A percentile compares a stretch with the other conserved stretches of the same genome.
Evolutionary conservation across 2,329 filamentous ascomycete genomes (phyloP).

Genomic region (Fusarium clavum): DNA sequence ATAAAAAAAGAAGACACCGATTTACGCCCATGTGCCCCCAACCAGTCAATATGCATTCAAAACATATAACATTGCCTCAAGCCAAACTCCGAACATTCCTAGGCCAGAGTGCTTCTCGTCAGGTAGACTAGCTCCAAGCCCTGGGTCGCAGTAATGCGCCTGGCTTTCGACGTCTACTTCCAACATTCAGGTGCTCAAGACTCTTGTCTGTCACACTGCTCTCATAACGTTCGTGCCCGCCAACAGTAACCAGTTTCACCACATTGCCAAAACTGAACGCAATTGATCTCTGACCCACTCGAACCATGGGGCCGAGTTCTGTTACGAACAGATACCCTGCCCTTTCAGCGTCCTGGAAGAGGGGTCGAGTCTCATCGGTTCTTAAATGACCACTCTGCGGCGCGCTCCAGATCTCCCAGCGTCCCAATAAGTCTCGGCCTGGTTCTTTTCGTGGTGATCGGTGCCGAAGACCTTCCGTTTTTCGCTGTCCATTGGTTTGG

Average conservation of each 20-base stretch:
- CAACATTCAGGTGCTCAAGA: constrained; percentile 51
- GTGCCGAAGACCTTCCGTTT: constrained; percentile 46
- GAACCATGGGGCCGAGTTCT: constrained; percentile 72
- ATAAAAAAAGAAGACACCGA: constrained; percentile 21
- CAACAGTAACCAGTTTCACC: constrained; percentile 76
- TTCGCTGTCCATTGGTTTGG: constrained; percentile 28
- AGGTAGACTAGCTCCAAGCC: constrained; percentile 38
- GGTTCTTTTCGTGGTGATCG: constrained; percentile 44
- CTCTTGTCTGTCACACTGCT: constrained; percentile 48
- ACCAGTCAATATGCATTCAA: constrained; percentile 14
- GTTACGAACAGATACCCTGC: constrained; percentile 72
- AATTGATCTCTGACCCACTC: constrained; percentile 72
- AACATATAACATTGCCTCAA: constrained; percentile 2
- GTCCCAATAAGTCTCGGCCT: constrained; percentile 47
- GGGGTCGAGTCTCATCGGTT: constrained; percentile 59
- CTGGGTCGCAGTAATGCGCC: constrained; percentile 39
- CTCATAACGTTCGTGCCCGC: constrained; percentile 71
- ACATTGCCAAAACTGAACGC: constrained; percentile 79
- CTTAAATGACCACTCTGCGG: constrained; percentile 59
- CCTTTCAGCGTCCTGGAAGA: constrained; percentile 56
- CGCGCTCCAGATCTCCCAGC: constrained; percentile 68
- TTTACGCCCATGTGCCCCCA: constrained; percentile 41
- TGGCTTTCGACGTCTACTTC: constrained; percentile 55
- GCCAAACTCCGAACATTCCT: constrained; percentile 9
- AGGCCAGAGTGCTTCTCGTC: constrained; percentile 1